Base-by-base conservation (phyloP, 2,329 filamentous ascomycete genomes). In the Orbilia ellipsospora region DNA sequence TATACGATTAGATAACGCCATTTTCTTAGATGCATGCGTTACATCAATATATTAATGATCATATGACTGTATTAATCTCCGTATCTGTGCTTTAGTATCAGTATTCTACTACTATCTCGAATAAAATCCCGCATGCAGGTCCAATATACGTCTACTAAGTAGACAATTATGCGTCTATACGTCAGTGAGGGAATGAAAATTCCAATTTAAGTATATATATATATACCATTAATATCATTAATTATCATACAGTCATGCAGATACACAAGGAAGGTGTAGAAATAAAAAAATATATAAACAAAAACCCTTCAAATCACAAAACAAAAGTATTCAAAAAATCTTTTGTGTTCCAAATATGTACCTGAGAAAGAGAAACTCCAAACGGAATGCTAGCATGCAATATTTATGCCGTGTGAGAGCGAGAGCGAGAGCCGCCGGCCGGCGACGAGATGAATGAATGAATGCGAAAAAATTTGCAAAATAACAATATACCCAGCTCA, bases 341-440 rank as follows among this genome's bases (percentile, higher is more conserved):
- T 48, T 63, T 57, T 64, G 42, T 52, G 4, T 56, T 51, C 63
- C 50, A 74, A 74, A 74, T 68, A 74, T 74, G 57, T 68, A 74
- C 70, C 63, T 55, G 51, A 74, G 52, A 74, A 74, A 73, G 28
- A 45, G 20, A 60, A 73, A 74, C 70, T 74, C 70, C 70, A 67
- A 67, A 48, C 64, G 52, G 56, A 64, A 74, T 74, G 70, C 70
- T 55, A 74, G 69, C 63, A 67, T 60, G 40, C 40, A 26, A 15
- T 45, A 50, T 51, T 7, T 59, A 56, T 56, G 68, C 52, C 16
- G 44, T 45, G 18, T 8, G 55, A 69, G 40, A 54, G 55, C 57
- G 28, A 48, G 13, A 23, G 23, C 23, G 23, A 23, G 23, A 23
- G 23, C 23, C 23, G 23, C 23, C 23, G 23, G 23, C 23, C 23